Evolutionary conservation across 768 basidiomycete genomes (phyloP), one percentile per base, ranked within the genome.

Genomic region (Plicaturopsis crispa): DNA sequence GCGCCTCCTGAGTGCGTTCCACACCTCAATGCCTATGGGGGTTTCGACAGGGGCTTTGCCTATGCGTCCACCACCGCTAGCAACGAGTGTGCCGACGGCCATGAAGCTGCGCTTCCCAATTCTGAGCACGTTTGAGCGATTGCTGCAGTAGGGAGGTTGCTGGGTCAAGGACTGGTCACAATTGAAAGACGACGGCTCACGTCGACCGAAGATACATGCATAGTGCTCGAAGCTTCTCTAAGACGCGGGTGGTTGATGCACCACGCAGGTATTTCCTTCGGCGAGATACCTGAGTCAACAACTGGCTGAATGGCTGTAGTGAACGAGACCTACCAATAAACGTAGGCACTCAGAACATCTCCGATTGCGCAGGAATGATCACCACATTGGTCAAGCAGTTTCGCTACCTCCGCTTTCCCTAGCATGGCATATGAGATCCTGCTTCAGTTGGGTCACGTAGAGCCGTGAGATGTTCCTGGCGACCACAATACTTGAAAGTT

Each of bases 241-340:
- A 44, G 7, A 48, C 43, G 1, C 41, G 43, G 22, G 24, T 38
- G 6, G 47, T 42, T 5, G 43, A 42, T 13, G 47, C 39, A 6
- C 47, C 47, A 18, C 32, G 42, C 20, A 48, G 17, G 16, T 48
- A 48, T 22, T 48, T 48, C 30, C 46, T 48, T 26, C 12, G 17
- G 26, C 3, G 7, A 8, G 12, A 4, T 23, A n/a, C n/a, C n/a
- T n/a, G n/a, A n/a, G n/a, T n/a, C n/a, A n/a, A n/a, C n/a, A n/a
- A n/a, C n/a, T n/a, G n/a, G n/a, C n/a, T n/a, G n/a, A n/a, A n/a
- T n/a, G n/a, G n/a, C n/a, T n/a, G n/a, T n/a, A n/a, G n/a, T n/a
- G n/a, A 24, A 30, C 16, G 13, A 12, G 4, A 28, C 43, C 8
- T 33, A 44, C 43, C 35, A 39, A 20, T 38, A 38, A 24, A 48